Base-by-base conservation (phyloP, 2,329 filamentous ascomycete genomes). In the Alternaria panax region DNA sequence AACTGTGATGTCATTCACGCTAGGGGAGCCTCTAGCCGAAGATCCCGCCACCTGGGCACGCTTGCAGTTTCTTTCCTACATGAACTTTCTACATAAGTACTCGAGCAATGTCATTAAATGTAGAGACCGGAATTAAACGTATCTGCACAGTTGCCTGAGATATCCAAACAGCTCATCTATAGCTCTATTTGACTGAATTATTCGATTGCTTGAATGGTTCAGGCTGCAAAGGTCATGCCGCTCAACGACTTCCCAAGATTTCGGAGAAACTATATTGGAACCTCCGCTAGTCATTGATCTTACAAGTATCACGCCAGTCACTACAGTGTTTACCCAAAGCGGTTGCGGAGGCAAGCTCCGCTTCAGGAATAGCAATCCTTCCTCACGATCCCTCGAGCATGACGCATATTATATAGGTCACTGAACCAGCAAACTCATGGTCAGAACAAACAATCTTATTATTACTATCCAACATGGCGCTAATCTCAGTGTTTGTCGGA, bases 1-100 rank as follows among this genome's bases (percentile, higher is more conserved):
- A 27, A 11, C 3, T 12, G 18, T 51, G 51, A 55, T 38, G 56
- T 51, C 53, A 59, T 54, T 24, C 7, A 28, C 47, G 24, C 46
- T 41, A 36, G 42, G 22, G 27, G 28, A 16, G 6, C 40, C 40
- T 42, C 27, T 20, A 24, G 12, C 38, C 38, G 38, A 25, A 46
- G 42, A 46, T 30, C 24, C 24, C 30, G 47, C 24, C 22, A 30
- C 2, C 18, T 40, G 38, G 18, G 18, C 18, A 20, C 38, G 6
- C n/a, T 22, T 41, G 20, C 24, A 24, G 12, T 41, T 41, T 20
- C 18, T 11, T 34, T 11, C 12, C 12, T 24, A 36, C 30, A 24
- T 24, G 16, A 14, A 14, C 11, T 12, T 22, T 22, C 5, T 14
- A 40, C 18, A 22, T 22, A 9, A 40, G 36, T 22, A 7, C n/a